A percentile compares a stretch with the other conserved stretches of the same genome.
Evolutionary conservation across 208 protist species (phyloP).

Genomic region (Wallacemonas collosoma): DNA sequence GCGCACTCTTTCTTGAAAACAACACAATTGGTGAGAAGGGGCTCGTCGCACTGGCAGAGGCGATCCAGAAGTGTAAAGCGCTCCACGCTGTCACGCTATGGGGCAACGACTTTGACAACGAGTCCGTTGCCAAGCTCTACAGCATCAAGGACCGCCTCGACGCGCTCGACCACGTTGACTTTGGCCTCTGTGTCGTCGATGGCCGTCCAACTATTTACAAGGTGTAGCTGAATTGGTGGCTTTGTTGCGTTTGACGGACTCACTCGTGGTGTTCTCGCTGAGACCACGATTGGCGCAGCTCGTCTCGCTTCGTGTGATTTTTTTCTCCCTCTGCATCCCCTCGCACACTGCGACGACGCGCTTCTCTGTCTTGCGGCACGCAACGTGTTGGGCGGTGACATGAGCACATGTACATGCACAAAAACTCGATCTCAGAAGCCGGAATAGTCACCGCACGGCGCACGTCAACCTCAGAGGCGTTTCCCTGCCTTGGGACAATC

Average conservation of each 20-base stretch:
- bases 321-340: background rate
- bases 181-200: conserved; percentile 54
- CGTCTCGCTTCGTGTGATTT: no score
- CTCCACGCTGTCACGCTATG: conserved; percentile 55
- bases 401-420: conserved; percentile 10
- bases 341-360: no score
- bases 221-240: background rate
- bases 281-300: no score
- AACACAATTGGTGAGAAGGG: conserved; percentile 66
- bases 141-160: conserved; percentile 43
- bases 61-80: conserved; percentile 35
- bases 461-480: no score
- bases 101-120: conserved; percentile 71
- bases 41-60: conserved; percentile 40
- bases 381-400: background rate
- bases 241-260: no score
- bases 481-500: no score
- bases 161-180: conserved; percentile 48
- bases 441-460: no score
- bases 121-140: conserved; percentile 39
- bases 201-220: conserved; percentile 25
- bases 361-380: background rate
- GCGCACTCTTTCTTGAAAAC: conserved; percentile 38
- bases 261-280: no score
- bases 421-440: background rate